Base-by-base conservation (phyloP, 2,329 filamentous ascomycete species). In the Fusarium armeniacum region DNA sequence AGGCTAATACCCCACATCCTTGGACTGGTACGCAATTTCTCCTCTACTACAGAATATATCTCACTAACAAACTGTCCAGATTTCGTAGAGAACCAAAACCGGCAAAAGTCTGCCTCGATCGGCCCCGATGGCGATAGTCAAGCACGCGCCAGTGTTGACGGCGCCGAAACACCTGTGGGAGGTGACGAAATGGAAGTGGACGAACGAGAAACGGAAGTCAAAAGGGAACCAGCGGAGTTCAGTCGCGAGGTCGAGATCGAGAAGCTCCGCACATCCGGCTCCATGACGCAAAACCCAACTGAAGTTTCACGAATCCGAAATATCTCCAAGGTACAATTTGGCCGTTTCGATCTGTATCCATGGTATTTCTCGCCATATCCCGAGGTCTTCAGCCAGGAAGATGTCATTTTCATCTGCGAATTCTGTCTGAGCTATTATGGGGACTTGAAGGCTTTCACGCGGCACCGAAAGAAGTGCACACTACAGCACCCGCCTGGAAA, bases 311-410 rank as follows among this genome's bases (percentile, higher is more conserved):
- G 97, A 55, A 97, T 99, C 58, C 91, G 96, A 76, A 99, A 99
- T 77, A 90, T 99, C 71, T 93, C 93, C 57, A 94, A 92, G 72
- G 91, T 99, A 5, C 95, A 98, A 78, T 98, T 99, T 85, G 97
- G 96, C 45, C 90, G 91, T 73, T 91, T 90, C 77, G 93, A 98
- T 75, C 88, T 99, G 44, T 97, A 97, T 78, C 96, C 96, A 1
- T 99, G 96, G 96, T 99, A 99, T 80, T 99, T 99, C 82, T 97
- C 94, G 7, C 96, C 96, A 0, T 99, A 99, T 75, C 96, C 96
- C 0, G 92, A 97, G 76, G 85, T 90, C 4, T 98, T 97, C 78
- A 91, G 91, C 24, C 92, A 96, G 73, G 92, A 91, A 72, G 96
- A 99, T 72, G 86, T 96, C 69, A 93, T 98, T 71, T 98, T 92